Base-by-base conservation (phyloP, 139 green algal species). In the Coelastrella sp. region DNA sequence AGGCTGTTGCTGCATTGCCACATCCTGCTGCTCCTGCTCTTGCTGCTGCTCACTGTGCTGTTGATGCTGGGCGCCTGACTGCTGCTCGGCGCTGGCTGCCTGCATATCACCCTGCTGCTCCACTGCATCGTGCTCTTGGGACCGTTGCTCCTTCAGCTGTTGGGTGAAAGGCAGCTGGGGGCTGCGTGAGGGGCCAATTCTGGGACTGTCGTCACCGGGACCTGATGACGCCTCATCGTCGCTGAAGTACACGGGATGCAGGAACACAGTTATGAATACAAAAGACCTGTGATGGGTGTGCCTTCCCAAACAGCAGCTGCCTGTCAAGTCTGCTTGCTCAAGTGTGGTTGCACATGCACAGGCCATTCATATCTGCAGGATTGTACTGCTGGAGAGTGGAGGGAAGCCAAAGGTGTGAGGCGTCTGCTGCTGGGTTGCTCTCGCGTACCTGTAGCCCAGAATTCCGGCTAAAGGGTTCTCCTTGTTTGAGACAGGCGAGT, bases 381-480 rank as follows among this genome's bases (percentile, higher is more conserved):
- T 47, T 47, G 32, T 47, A 47, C 32, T 47, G 32, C 32, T 47
- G 32, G 32, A 47, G 32, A 1, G 32, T 47, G 32, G 32, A 47
- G 32, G 0, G 32, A 0, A 47, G 32, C 1, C 32, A 47, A 1
- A 1, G 32, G 1, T 47, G 32, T 47, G 32, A 47, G 32, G 32
- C 32, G 32, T 47, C 32, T 47, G 32, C 17, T 79, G 10, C 11
- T 66, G 57, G 64, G 66, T 13, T 71, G 11, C 54, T 57, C 6
- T 23, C 7, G 76, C 75, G 20, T 60, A 91, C 87, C 78, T 88
- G 65, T 94, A 94, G 13, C 81, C 85, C 19, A 94, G 80, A 77
- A 94, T 73, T 61, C 17, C 47, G 3, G 92, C 92, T 11, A 94
- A 65, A 0, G 89, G 89, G 75, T 94, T 94, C 73, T n/a, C 85